phyloP scores from a whole-genome alignment of 2,329 filamentous ascomycete species.

The Penicillium concentricum region DNA sequence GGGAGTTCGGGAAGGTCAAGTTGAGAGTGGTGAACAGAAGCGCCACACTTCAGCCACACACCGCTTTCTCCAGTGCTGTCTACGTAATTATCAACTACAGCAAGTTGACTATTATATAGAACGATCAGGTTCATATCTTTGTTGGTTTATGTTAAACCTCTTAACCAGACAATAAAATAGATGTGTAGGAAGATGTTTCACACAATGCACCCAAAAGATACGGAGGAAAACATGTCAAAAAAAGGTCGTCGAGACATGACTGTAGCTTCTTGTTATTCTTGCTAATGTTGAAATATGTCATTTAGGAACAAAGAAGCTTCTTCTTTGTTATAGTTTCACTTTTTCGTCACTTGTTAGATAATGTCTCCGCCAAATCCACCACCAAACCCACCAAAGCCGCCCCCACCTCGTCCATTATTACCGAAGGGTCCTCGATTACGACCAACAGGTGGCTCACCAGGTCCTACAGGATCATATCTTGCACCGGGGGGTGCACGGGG shows the following conservation, averaged over 20 bases:
- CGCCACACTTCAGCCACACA: constrained; percentile 27
- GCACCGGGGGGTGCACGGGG: constrained; percentile 80
- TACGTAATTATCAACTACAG: constrained; percentile 4
- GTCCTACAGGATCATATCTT: constrained; percentile 85
- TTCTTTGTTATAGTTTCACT: background rate
- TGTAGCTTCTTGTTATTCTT: background rate
- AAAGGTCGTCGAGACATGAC: background rate
- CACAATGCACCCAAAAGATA: background rate
- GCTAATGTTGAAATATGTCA: background rate
- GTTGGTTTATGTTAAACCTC: background rate
- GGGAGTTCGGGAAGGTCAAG: constrained; percentile 27
- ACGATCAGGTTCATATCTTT: background rate
- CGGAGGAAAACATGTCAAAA: background rate
- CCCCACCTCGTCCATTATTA: constrained; percentile 28
- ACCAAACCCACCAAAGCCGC: constrained; percentile 58
- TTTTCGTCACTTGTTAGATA: constrained; percentile 29
- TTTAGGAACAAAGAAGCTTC: background rate
- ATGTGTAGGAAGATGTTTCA: background rate
- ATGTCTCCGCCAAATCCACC: constrained; percentile 47
- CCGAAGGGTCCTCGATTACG: constrained; percentile 49
- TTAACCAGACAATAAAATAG: background rate
- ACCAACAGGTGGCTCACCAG: constrained; percentile 57
- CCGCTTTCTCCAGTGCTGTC: constrained; percentile 10
- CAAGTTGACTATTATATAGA: background rate
- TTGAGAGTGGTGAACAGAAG: constrained; percentile 22